Base-by-base conservation (phyloP, 129 eudicot species). In the Tanacetum coccineum region DNA sequence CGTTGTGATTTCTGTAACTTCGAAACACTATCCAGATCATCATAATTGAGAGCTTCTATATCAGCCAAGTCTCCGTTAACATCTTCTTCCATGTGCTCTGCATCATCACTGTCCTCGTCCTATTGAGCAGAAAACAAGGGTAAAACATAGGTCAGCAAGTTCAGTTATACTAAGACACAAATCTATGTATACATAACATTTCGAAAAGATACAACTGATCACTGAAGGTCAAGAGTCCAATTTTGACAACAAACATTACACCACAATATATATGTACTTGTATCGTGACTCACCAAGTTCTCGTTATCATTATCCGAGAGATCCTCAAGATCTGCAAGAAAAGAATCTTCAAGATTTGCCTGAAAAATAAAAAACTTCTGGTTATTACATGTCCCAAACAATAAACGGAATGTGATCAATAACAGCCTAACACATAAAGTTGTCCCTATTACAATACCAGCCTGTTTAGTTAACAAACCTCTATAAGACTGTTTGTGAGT, bases 261-360 rank as follows among this genome's bases (percentile, higher is more conserved):
- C 44, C 42, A 10, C 20, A 17, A 46, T 32, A 22, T 18, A 36
- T 36, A 7, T 36, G 42, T 36, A 36, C 42, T 36, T 36, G 42
- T 36, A 36, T 36, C 9, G 42, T 36, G 42, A 73, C 91, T 85
- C 64, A 91, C 96, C 82, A 76, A 67, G 70, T 71, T 61, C 65
- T 88, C 90, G 1, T 75, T 87, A 62, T 94, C 97, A 75, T 84
- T 84, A 71, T 94, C 99, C 0, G 99, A 94, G 57, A 94, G 85
- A 22, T 94, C 99, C 47, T 93, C 99, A 4, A 94, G 99, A 79
- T 94, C 99, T 12, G 99, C 99, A 46, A 94, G 79, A 77, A 94
- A 94, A 14, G 99, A 94, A 82, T 94, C 99, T 70, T 86, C 87
- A 25, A 94, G 88, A 78, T 88, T 81, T 30, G 99, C 97, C 99